Base-by-base conservation (phyloP, 164 flowering plant species). In the Tetrastigma voinierianum region DNA sequence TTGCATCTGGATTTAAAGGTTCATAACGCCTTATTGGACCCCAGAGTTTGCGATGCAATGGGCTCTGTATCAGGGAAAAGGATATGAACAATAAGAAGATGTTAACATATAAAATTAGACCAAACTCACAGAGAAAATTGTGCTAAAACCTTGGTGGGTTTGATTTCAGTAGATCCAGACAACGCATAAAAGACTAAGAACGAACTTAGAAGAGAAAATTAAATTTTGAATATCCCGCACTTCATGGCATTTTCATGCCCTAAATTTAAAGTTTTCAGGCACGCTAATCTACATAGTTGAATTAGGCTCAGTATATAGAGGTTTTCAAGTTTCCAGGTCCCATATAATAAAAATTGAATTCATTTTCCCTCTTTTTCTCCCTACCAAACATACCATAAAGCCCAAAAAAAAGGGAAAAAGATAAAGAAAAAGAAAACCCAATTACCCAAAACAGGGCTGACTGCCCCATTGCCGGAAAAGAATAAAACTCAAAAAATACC, bases 11-110 rank as follows among this genome's bases (percentile, higher is more conserved):
- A 73, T 81, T 85, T 67, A 91, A 66, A 66, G 80, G 79, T 67
- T 81, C 86, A 65, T 90, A 86, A 45, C 25, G 73, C 82, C 76
- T 80, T 1, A 90, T 87, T 25, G 93, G 89, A 43, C 96, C 97
- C 97, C 97, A 95, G 51, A 95, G 77, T 62, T 96, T 86, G 77
- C 84, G 80, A 68, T 78, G 69, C 70, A 74, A 69, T 25, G 89
- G 78, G 66, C 81, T 84, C 98, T 91, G 90, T 74, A 72, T 18
- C 61, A 67, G 32, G 65, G 16, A 64, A 20, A 24, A 47, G 44
- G 10, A 54, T 43, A 24, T 67, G 11, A 24, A 66, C 57, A 62
- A 49, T 52, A 59, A 62, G 69, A 18, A 43, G 25, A 47, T 46
- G 59, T 13, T 51, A 59, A 32, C 15, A 49, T 25, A 54, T 7